Percentiles rank a stretch among this genome's conserved stretches.
phyloP scores from a whole-genome alignment of 1,284 basidiomycete species.

The Psilocybe mexicana region DNA sequence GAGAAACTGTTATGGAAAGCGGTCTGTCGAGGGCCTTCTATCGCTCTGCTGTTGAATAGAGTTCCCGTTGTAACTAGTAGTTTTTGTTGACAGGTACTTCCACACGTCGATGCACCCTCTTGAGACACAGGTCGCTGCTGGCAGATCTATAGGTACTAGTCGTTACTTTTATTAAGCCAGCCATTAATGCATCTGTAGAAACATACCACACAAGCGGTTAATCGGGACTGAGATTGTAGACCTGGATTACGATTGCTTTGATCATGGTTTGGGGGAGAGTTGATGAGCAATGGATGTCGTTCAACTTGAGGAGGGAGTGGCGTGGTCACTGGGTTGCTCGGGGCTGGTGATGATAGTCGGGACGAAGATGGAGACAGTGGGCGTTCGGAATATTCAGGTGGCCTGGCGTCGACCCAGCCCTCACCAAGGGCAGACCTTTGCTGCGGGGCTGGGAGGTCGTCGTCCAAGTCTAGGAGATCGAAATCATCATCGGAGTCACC shows the following conservation, averaged over 20 bases:
- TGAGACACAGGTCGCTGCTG: slow-evolving; percentile 12
- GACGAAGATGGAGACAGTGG: neutral
- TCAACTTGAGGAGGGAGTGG: neutral
- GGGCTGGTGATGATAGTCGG: neutral
- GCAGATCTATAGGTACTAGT: slow-evolving; percentile 17
- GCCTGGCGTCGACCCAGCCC: neutral
- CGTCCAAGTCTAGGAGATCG: neutral
- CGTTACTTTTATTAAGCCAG: too few relatives aligned
- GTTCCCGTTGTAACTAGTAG: slow-evolving; percentile 2
- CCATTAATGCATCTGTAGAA: neutral
- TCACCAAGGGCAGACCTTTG: neutral
- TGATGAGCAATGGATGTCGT: neutral
- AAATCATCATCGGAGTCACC: slow-evolving; percentile 11
- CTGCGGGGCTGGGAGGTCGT: neutral
- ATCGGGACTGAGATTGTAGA: neutral
- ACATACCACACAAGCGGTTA: neutral
- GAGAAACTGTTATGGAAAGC: neutral
- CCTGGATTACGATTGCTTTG: neutral
- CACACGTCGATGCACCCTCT: slow-evolving; percentile 20
- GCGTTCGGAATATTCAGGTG: neutral
- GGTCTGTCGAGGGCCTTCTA: slow-evolving; percentile 2
- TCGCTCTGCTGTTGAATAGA: neutral
- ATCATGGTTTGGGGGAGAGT: neutral
- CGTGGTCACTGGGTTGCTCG: neutral
- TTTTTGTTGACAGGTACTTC: slow-evolving; percentile 17